phyloP scores from a whole-genome alignment of 345 rosid species.

The Hibiscus tridactylites region DNA sequence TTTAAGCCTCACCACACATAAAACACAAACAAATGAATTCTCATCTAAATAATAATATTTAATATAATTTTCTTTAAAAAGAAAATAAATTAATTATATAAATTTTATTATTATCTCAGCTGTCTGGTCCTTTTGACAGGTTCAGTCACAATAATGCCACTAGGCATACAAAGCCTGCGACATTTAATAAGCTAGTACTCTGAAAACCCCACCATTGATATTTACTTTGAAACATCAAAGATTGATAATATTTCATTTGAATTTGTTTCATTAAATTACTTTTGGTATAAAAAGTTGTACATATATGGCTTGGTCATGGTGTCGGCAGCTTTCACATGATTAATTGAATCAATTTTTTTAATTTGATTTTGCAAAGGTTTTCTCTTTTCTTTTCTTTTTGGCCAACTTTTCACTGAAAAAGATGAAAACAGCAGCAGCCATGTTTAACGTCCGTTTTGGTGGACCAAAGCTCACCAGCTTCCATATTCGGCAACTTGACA shows the following conservation, averaged over 20 bases:
- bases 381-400: neutral
- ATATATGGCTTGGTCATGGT: neutral
- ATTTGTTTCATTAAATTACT: no score
- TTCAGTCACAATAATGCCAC: neutral
- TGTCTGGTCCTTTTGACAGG: neutral
- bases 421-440: neutral
- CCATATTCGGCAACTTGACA: constrained; percentile 1
- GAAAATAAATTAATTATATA: no score
- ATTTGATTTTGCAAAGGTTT: neutral
- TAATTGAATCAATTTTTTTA: neutral
- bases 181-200: neutral
- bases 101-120: no score
- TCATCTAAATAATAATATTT: no score
- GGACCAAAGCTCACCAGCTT: neutral
- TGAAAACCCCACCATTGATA: neutral
- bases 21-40: no score
- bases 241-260: neutral
- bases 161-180: neutral
- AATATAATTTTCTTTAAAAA: no score
- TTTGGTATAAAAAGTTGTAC: neutral
- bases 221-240: neutral
- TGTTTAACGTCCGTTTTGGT: neutral
- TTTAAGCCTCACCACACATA: no score
- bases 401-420: neutral
- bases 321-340: neutral